Percentiles rank a stretch among this genome's conserved stretches.
Evolutionary conservation across 192 early-diverging fungal genomes (phyloP).

Genomic region (Coemansia sp.): DNA sequence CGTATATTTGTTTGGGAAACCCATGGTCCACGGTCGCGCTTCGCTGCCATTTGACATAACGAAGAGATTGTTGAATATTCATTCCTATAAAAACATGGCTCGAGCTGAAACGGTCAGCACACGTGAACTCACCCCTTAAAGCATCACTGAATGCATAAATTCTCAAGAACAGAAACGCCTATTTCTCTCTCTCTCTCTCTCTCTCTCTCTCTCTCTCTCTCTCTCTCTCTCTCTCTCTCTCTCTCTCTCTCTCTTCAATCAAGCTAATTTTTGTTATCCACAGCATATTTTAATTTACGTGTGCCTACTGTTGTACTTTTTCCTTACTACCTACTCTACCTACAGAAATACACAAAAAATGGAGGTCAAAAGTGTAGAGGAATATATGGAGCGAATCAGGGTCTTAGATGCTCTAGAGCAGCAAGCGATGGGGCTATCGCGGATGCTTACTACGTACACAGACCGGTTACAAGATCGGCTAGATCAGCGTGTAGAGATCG

Average conservation of each 20-base stretch:
- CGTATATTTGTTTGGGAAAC: too few species aligned
- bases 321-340: not conserved
- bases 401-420: conserved; percentile 49
- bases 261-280: not conserved
- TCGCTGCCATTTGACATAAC: too few species aligned
- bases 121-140: too few species aligned
- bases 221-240: too few species aligned
- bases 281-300: not conserved
- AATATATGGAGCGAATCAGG: conserved; percentile 51
- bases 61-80: too few species aligned
- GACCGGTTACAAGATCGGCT: conserved; percentile 46
- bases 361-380: conserved; percentile 42
- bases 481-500: conserved; percentile 37
- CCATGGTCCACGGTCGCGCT: too few species aligned
- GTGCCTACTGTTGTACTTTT: not conserved
- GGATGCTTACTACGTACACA: conserved; percentile 52
- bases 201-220: too few species aligned
- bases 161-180: too few species aligned
- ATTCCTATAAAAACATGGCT: too few species aligned
- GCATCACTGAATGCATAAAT: too few species aligned
- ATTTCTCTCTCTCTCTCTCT: too few species aligned
- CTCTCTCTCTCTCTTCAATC: not conserved
- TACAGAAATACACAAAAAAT: conserved; percentile 1
- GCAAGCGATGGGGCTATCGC: conserved; percentile 50
- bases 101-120: too few species aligned